A percentile compares a stretch with the other conserved stretches of the same genome.
Conservation (phyloP, 2,329 filamentous ascomycete genomes). For the Calonectria henricotiae region DNA sequence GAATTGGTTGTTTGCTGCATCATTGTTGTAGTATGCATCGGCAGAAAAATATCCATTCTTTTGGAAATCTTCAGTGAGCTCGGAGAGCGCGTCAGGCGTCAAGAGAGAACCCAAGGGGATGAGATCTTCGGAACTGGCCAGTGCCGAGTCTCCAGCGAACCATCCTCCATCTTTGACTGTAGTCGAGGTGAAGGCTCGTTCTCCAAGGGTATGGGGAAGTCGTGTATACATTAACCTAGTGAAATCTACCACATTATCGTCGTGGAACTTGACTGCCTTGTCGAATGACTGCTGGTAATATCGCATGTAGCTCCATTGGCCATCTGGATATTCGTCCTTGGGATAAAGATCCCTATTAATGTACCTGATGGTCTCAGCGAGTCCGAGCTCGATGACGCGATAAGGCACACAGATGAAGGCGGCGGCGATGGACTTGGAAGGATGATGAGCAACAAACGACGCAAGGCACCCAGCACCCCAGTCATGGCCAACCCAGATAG, state of each 20-base stretch:
- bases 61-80: neutral
- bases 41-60: neutral
- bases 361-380: constrained; percentile 14
- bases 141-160: neutral
- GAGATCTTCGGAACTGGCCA: neutral
- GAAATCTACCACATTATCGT: neutral
- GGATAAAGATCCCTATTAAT: constrained; percentile 13
- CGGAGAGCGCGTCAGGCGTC: neutral
- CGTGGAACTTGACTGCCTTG: constrained; percentile 1
- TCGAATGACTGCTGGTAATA: constrained; percentile 10
- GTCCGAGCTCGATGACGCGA: constrained; percentile 5
- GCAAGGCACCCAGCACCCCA: constrained; percentile 4
- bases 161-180: neutral
- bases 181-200: neutral
- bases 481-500: constrained; percentile 15
- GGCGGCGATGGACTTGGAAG: neutral
- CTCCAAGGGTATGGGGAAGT: neutral
- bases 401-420: constrained; percentile 4
- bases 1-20: neutral
- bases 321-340: constrained; percentile 6
- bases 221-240: neutral
- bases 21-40: constrained; percentile 12
- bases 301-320: constrained; percentile 20
- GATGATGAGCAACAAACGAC: neutral
- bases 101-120: neutral